Evolutionary conservation across 2,329 filamentous ascomycete genomes (phyloP).

Genomic region (Arthroderma sp.): DNA sequence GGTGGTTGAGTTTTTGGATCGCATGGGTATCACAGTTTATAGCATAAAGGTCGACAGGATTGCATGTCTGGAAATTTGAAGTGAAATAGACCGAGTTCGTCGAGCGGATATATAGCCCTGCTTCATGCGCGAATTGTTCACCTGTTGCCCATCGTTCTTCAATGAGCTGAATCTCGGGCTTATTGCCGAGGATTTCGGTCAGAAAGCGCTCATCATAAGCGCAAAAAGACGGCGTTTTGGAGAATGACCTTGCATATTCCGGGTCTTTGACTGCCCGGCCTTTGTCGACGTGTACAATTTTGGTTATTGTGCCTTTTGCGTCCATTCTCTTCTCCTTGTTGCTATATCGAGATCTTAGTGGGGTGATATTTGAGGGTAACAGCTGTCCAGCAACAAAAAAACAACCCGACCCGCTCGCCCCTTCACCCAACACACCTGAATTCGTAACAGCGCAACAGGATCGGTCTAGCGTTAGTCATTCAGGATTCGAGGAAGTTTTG

Average conservation of each 20-base stretch:
- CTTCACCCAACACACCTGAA: too few relatives aligned
- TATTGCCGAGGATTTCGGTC: conserved; percentile 22
- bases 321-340: neutral
- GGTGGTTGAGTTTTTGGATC: conserved; percentile 10
- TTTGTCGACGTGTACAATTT: conserved; percentile 8
- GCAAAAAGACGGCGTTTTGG: conserved; percentile 6
- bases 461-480: too few relatives aligned
- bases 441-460: too few relatives aligned
- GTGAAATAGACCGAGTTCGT: conserved; percentile 26
- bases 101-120: conserved; percentile 24
- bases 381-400: too few relatives aligned
- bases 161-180: conserved; percentile 26
- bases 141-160: conserved; percentile 20
- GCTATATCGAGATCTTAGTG: neutral
- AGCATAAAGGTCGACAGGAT: conserved; percentile 16
- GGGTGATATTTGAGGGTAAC: too few relatives aligned
- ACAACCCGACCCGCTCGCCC: too few relatives aligned
- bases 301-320: neutral
- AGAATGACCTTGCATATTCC: conserved; percentile 7
- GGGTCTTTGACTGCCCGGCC: conserved; percentile 7
- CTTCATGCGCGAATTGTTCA: conserved; percentile 40
- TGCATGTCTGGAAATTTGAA: conserved; percentile 20
- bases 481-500: too few relatives aligned
- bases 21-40: conserved; percentile 7
- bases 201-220: conserved; percentile 13